These are phyloP conservation scores for Labyrinthula sp. DNA, from an alignment of 352 stramenopile species.

Conservation along the genomic window DNA sequence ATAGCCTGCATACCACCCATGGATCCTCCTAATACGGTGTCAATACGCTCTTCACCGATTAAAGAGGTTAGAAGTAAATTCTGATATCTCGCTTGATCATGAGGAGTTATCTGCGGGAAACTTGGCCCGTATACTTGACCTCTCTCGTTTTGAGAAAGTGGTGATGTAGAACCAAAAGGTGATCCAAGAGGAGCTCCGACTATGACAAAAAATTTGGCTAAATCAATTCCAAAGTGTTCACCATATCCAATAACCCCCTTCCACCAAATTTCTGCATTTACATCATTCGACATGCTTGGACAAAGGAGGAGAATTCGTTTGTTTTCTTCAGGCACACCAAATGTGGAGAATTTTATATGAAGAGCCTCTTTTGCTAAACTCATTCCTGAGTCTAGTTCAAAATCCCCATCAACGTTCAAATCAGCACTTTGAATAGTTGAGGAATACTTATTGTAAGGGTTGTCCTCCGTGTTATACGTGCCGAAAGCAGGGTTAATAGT, in stretches of 20 bases:
- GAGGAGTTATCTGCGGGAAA: constrained; percentile 56
- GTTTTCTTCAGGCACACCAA: too few relatives aligned
- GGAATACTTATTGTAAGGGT: too few relatives aligned
- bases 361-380: too few relatives aligned
- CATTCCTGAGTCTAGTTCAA: too few relatives aligned
- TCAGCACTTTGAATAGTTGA: too few relatives aligned
- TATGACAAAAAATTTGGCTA: constrained; percentile 50
- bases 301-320: constrained; percentile 53
- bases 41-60: constrained; percentile 46
- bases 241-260: constrained; percentile 58
- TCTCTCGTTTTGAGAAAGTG: constrained; percentile 42
- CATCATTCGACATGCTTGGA: constrained; percentile 59
- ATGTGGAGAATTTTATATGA: too few relatives aligned
- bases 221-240: constrained; percentile 59
- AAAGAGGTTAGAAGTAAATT: constrained; percentile 51
- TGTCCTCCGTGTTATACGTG: too few relatives aligned
- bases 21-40: constrained; percentile 55
- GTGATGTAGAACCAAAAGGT: constrained; percentile 54
- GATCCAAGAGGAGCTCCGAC: constrained; percentile 54
- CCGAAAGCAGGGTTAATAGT: too few relatives aligned
- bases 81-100: constrained; percentile 49
- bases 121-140: constrained; percentile 44
- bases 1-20: constrained; percentile 64
- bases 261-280: constrained; percentile 62
- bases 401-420: too few relatives aligned